Conservation (phyloP, 176 grass and related monocot species). For the Cocos nucifera region DNA sequence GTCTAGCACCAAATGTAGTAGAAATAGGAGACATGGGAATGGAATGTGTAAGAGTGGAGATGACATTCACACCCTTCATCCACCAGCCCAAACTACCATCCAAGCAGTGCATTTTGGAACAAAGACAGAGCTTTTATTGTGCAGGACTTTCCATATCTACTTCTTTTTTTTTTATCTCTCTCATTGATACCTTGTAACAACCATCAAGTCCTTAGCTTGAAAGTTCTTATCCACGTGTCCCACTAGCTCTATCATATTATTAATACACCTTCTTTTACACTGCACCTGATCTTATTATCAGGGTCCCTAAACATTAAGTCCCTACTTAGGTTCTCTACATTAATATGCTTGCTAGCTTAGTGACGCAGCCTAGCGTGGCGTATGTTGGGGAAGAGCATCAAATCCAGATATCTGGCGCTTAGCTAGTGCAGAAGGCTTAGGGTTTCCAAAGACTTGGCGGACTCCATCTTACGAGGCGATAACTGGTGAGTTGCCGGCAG, state of each 20-base stretch:
- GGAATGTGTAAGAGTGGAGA: constrained; percentile 15
- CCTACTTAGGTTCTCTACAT: constrained; percentile 29
- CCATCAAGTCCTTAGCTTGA: background rate
- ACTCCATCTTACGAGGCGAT: constrained; percentile 23
- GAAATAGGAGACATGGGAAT: constrained; percentile 25
- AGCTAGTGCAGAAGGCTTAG: constrained; percentile 83
- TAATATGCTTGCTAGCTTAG: constrained; percentile 9
- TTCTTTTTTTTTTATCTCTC: constrained; percentile 32
- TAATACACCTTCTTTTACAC: constrained; percentile 25
- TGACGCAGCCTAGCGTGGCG: no score
- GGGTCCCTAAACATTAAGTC: constrained; percentile 6
- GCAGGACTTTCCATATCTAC: constrained; percentile 27
- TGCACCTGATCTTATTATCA: constrained; percentile 12
- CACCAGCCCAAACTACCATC: constrained; percentile 18
- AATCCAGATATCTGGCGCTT: no score
- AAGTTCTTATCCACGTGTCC: constrained; percentile 23
- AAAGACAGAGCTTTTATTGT: constrained; percentile 31
- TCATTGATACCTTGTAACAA: constrained; percentile 33
- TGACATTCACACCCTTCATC: constrained; percentile 29
- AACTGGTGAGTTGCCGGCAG: background rate
- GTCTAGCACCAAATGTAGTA: constrained; percentile 34
- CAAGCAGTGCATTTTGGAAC: constrained; percentile 10
- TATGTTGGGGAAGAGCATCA: no score
- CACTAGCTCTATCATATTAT: constrained; percentile 18
- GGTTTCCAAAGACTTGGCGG: constrained; percentile 52